These are phyloP conservation scores for Onygena corvina DNA, from an alignment of 2,329 filamentous ascomycete genomes.

Conservation along the genomic window DNA sequence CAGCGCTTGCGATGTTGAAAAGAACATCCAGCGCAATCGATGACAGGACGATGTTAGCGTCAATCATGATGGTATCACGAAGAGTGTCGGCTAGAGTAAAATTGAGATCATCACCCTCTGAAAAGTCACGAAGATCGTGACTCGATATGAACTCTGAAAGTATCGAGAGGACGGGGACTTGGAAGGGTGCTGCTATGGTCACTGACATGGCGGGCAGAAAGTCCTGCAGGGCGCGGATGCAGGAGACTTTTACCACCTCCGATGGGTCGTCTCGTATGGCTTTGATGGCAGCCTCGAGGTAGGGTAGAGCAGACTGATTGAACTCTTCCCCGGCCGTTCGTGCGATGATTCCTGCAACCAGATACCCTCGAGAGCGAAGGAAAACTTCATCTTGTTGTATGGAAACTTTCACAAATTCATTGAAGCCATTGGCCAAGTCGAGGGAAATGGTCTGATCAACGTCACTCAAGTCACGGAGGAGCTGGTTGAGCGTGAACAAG, in stretches of 20 bases:
- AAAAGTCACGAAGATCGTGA: conserved; percentile 71
- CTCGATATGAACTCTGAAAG: conserved; percentile 61
- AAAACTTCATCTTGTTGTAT: conserved; percentile 61
- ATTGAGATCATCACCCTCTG: conserved; percentile 82
- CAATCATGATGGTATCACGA: conserved; percentile 67
- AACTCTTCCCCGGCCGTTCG: conserved; percentile 51
- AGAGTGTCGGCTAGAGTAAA: conserved; percentile 81
- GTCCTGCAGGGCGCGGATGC: conserved; percentile 72
- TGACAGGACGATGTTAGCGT: conserved; percentile 61
- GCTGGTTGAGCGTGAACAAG: conserved; percentile 72
- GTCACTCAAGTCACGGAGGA: conserved; percentile 73
- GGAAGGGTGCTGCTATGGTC: conserved; percentile 43
- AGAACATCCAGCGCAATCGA: conserved; percentile 64
- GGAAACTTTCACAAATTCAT: conserved; percentile 68
- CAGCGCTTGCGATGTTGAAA: conserved; percentile 79
- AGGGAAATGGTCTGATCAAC: conserved; percentile 57
- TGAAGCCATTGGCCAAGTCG: conserved; percentile 59
- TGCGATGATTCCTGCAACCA: conserved; percentile 70
- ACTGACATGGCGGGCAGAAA: conserved; percentile 46
- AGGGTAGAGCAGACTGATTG: conserved; percentile 28
- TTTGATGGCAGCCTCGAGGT: conserved; percentile 52
- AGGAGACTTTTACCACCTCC: conserved; percentile 84
- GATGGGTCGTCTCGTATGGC: conserved; percentile 64
- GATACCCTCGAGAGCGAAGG: conserved; percentile 72
- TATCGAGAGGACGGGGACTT: conserved; percentile 48